phyloP scores from a whole-genome alignment of 164 flowering plant genomes.

The Magnolia officinalis region DNA sequence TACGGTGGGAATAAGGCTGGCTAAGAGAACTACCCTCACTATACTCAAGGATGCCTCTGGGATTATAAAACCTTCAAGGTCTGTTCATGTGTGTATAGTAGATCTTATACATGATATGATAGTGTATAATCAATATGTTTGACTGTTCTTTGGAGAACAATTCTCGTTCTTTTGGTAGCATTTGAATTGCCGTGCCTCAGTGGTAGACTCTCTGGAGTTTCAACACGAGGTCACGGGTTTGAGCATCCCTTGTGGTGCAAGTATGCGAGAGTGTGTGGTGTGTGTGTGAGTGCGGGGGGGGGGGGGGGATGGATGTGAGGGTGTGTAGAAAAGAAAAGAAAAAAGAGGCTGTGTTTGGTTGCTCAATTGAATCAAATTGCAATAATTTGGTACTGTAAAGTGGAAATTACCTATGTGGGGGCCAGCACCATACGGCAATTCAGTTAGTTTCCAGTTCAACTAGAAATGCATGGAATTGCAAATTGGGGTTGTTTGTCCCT shows the following conservation, averaged over 20 bases:
- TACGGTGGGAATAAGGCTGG: conserved; percentile 49
- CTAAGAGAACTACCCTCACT: conserved; percentile 64
- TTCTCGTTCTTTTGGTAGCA: too few species aligned
- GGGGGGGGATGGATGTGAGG: too few species aligned
- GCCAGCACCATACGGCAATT: too few species aligned
- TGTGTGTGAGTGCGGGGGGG: too few species aligned
- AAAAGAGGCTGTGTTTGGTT: neutral
- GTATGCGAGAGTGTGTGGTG: too few species aligned
- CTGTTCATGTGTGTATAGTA: neutral
- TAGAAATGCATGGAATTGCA: neutral
- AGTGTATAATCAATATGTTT: neutral
- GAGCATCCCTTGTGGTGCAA: too few species aligned
- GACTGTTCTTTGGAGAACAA: neutral
- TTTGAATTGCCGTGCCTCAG: too few species aligned
- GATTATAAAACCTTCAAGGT: conserved; percentile 88
- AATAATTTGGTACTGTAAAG: neutral
- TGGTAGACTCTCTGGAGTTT: too few species aligned
- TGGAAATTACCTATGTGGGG: neutral
- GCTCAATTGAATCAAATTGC: neutral
- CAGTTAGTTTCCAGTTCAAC: neutral
- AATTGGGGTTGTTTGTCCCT: neutral
- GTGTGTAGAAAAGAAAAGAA: too few species aligned
- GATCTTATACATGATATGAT: neutral
- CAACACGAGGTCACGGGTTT: too few species aligned
- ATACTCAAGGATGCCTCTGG: conserved; percentile 87